Conservation (phyloP, 805 yeast genomes). For the Pichia thaimueangensis region DNA sequence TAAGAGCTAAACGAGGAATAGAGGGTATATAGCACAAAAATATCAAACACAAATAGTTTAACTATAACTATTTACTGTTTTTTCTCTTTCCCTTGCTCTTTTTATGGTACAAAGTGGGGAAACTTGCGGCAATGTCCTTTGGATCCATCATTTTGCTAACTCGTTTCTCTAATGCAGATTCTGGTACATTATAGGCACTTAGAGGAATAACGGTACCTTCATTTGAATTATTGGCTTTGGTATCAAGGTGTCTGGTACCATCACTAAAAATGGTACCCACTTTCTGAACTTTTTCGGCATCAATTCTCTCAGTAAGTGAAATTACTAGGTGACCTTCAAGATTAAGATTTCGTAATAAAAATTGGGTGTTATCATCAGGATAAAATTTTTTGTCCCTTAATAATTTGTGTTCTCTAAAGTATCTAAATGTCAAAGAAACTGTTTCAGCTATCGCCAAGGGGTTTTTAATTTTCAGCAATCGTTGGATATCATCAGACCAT, state of each 20-base stretch:
- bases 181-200: neutral
- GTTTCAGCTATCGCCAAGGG: conserved; percentile 61
- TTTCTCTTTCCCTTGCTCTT: no score
- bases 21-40: no score
- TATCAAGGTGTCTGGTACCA: neutral
- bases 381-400: conserved; percentile 23
- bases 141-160: no score
- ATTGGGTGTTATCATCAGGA: neutral
- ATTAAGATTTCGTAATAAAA: neutral
- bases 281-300: neutral
- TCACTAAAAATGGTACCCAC: neutral
- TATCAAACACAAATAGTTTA: no score
- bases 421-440: conserved; percentile 63
- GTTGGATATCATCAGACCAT: neutral
- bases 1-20: no score
- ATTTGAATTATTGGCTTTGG: neutral
- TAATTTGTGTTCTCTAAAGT: conserved; percentile 54
- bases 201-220: neutral
- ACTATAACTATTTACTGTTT: no score
- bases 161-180: no score
- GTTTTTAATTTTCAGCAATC: conserved; percentile 12
- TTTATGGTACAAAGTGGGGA: no score
- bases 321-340: neutral
- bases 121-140: no score
- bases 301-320: neutral